Evolutionary conservation across 805 yeast genomes (phyloP).

Genomic region (Saturnispora halmiae): DNA sequence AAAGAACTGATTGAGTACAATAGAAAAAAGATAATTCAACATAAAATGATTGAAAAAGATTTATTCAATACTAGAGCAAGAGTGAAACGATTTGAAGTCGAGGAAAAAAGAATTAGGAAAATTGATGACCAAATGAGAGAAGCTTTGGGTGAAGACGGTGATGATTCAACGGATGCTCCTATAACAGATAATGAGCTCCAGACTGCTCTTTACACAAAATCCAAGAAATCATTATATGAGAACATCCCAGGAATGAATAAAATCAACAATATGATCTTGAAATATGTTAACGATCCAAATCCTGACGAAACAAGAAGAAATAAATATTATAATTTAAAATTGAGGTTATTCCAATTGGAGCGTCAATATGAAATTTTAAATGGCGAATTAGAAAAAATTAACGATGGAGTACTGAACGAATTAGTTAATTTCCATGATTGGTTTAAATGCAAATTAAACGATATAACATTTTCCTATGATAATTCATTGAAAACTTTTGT

Average conservation of each 20-base stretch:
- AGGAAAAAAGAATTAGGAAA: constrained; percentile 26
- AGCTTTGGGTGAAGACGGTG: constrained; percentile 17
- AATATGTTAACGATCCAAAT: constrained; percentile 28
- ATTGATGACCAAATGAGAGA: constrained; percentile 26
- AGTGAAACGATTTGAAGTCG: constrained; percentile 22
- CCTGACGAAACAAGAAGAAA: constrained; percentile 29
- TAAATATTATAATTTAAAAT: constrained; percentile 23
- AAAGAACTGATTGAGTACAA: constrained; percentile 28
- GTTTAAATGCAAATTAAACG: constrained; percentile 23
- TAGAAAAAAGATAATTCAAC: constrained; percentile 28
- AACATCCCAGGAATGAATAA: constrained; percentile 31
- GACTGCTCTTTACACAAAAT: constrained; percentile 23
- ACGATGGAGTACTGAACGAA: constrained; percentile 20
- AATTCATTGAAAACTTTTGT: constrained; percentile 19
- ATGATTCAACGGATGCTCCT: constrained; percentile 19
- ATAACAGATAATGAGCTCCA: constrained; percentile 28
- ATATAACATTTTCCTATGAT: constrained; percentile 20
- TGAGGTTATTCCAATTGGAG: constrained; percentile 26
- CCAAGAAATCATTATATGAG: constrained; percentile 24
- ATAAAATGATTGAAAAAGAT: constrained; percentile 23
- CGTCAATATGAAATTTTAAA: constrained; percentile 24
- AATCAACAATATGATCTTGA: constrained; percentile 27
- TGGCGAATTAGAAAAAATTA: constrained; percentile 22
- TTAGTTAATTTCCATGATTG: constrained; percentile 25
- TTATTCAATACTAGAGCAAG: constrained; percentile 21